These are phyloP conservation scores for Ophiocordyceps camponoti-saundersi DNA, from an alignment of 2,329 filamentous ascomycete genomes.

Conservation along the genomic window DNA sequence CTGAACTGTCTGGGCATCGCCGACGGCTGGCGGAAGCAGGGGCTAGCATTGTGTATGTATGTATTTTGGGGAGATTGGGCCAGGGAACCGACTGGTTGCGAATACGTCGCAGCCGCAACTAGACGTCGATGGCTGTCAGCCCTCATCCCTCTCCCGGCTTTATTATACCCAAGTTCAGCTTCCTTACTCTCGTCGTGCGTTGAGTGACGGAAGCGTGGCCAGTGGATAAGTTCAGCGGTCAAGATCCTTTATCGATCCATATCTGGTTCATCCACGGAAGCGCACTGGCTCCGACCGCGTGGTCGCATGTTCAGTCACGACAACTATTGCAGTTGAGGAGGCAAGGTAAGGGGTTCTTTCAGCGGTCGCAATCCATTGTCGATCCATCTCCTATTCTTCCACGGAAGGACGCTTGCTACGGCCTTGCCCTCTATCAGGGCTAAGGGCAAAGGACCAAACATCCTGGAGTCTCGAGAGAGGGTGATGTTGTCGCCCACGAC, in stretches of 20 bases:
- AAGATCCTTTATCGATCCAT: too few relatives aligned
- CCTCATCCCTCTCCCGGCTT: slow-evolving; percentile 5
- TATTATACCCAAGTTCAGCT: slow-evolving; percentile 4
- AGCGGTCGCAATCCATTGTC: slow-evolving; percentile 22
- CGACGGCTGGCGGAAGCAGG: slow-evolving; percentile 9
- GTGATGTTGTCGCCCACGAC: slow-evolving; percentile 75
- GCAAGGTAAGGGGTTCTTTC: slow-evolving; percentile 3
- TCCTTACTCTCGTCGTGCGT: not conserved
- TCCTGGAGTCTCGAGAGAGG: slow-evolving; percentile 70
- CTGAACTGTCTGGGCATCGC: slow-evolving; percentile 12
- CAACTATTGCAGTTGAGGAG: not conserved
- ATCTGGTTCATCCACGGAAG: not conserved
- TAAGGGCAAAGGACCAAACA: slow-evolving; percentile 74
- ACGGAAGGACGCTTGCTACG: slow-evolving; percentile 42
- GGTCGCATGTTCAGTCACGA: too few relatives aligned
- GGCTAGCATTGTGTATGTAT: slow-evolving; percentile 7
- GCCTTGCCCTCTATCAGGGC: slow-evolving; percentile 75
- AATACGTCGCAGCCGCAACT: slow-evolving; percentile 15
- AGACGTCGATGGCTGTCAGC: slow-evolving; percentile 11
- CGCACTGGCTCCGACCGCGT: too few relatives aligned
- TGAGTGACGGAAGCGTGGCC: not conserved
- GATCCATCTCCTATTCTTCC: slow-evolving; percentile 33
- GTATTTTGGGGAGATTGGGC: slow-evolving; percentile 3
- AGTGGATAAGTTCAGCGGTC: too few relatives aligned
- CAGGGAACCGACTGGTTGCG: slow-evolving; percentile 3